Evolutionary conservation across 176 grass and related monocot species (phyloP).

Genomic region (Canna indica): DNA sequence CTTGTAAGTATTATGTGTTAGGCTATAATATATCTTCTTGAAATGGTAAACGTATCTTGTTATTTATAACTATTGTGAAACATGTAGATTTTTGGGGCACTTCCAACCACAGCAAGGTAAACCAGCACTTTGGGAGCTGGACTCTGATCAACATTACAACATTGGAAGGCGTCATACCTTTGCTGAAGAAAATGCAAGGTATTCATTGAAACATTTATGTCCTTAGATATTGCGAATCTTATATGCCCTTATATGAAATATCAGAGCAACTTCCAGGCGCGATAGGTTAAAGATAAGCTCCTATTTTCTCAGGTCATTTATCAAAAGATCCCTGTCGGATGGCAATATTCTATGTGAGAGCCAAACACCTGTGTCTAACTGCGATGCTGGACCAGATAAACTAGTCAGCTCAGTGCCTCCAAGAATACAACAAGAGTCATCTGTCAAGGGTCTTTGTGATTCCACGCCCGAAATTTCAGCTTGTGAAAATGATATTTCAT

Average conservation of each 20-base stretch:
- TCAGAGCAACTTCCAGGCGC: not conserved
- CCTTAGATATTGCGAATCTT: not conserved
- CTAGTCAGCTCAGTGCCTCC: constrained; percentile 36
- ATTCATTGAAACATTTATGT: not conserved
- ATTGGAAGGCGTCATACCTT: constrained; percentile 58
- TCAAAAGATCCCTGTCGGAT: constrained; percentile 83
- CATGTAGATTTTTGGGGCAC: constrained; percentile 77
- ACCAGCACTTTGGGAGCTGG: constrained; percentile 86
- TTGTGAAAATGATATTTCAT: constrained; percentile 38
- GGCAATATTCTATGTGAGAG: constrained; percentile 78
- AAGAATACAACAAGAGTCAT: constrained; percentile 33
- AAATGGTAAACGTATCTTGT: not conserved
- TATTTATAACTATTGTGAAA: not conserved
- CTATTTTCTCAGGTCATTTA: constrained; percentile 48
- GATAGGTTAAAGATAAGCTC: not conserved
- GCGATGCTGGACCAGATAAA: constrained; percentile 29
- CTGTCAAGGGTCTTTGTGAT: constrained; percentile 51
- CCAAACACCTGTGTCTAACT: constrained; percentile 31
- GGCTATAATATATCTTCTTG: not conserved
- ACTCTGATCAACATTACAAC: constrained; percentile 92
- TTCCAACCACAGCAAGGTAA: constrained; percentile 88
- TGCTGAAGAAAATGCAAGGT: constrained; percentile 55
- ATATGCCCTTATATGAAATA: not conserved
- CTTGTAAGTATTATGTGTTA: not conserved
- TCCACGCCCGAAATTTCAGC: constrained; percentile 77